Conservation (phyloP, 208 protist species). For the Trichomonas gallinae region DNA sequence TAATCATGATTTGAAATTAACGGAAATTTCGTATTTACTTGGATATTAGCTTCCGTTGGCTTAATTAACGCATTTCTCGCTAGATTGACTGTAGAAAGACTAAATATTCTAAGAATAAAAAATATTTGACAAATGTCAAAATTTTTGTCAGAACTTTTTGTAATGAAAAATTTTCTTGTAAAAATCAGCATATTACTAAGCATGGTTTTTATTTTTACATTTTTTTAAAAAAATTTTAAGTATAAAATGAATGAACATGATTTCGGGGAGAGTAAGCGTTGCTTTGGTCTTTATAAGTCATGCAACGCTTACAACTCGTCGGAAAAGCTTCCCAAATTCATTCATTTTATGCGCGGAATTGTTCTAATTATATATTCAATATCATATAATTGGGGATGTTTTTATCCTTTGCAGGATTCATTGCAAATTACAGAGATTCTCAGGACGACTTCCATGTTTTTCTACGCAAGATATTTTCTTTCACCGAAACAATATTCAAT, state of each 20-base stretch:
- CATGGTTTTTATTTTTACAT: too few species aligned
- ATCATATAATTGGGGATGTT: neutral
- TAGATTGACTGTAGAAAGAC: too few species aligned
- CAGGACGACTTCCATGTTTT: neutral
- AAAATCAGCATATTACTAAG: too few species aligned
- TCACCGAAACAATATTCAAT: neutral
- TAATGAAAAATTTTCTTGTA: too few species aligned
- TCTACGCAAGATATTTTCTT: neutral
- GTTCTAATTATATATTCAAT: neutral
- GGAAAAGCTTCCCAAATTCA: neutral
- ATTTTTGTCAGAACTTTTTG: too few species aligned
- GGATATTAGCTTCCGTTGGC: too few species aligned
- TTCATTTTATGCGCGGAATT: neutral
- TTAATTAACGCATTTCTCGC: too few species aligned
- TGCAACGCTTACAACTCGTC: neutral
- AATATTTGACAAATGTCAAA: too few species aligned
- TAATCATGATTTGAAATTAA: too few species aligned
- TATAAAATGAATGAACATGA: neutral
- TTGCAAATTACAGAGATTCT: neutral
- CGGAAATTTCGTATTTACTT: too few species aligned
- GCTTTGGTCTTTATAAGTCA: neutral
- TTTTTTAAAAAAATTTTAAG: too few species aligned
- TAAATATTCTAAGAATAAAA: too few species aligned
- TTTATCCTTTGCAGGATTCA: neutral
- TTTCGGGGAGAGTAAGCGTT: neutral